Percentiles rank a stretch among this genome's conserved stretches.
phyloP scores from a whole-genome alignment of 805 yeast genomes.

The Ogataea glucozyma region DNA sequence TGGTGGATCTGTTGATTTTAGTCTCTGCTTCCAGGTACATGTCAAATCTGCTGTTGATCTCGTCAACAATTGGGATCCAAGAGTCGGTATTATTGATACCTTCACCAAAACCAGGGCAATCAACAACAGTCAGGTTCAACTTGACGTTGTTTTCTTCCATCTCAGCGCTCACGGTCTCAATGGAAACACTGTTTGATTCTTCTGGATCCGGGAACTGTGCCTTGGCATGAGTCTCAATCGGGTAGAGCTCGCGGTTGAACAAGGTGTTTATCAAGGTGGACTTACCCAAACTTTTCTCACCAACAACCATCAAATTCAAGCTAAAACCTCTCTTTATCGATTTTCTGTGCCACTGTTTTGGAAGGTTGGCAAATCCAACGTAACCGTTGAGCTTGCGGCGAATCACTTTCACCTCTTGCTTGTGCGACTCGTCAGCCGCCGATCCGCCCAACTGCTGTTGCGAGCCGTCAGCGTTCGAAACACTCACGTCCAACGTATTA shows the following conservation, averaged over 20 bases:
- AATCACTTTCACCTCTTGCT: constrained; percentile 56
- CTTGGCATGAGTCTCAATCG: constrained; percentile 26
- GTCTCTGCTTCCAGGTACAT: constrained; percentile 87
- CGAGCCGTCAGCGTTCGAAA: constrained; percentile 5
- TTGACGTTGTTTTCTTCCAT: constrained; percentile 94
- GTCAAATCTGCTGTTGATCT: constrained; percentile 84
- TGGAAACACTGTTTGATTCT: constrained; percentile 48
- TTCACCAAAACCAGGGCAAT: constrained; percentile 95
- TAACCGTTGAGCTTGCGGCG: constrained; percentile 85
- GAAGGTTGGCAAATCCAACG: constrained; percentile 96
- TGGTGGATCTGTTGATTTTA: constrained; percentile 68
- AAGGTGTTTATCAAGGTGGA: constrained; percentile 88
- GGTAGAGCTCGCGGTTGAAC: constrained; percentile 67
- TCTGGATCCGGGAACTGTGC: constrained; percentile 45
- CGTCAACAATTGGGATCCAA: constrained; percentile 91
- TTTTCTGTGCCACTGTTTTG: constrained; percentile 98
- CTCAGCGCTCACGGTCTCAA: constrained; percentile 63
- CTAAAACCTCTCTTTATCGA: constrained; percentile 87
- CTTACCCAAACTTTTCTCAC: constrained; percentile 91
- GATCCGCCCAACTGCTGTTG: constrained; percentile 6
- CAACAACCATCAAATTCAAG: constrained; percentile 86
- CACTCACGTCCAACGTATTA: constrained; percentile 11
- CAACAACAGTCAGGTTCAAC: constrained; percentile 78
- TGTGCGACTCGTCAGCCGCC: constrained; percentile 11
- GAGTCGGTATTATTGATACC: constrained; percentile 74